Percentiles rank a stretch among this genome's conserved stretches.
Evolutionary conservation across 2,329 filamentous ascomycete species (phyloP).

Genomic region (Orbilia blumenaviensis): DNA sequence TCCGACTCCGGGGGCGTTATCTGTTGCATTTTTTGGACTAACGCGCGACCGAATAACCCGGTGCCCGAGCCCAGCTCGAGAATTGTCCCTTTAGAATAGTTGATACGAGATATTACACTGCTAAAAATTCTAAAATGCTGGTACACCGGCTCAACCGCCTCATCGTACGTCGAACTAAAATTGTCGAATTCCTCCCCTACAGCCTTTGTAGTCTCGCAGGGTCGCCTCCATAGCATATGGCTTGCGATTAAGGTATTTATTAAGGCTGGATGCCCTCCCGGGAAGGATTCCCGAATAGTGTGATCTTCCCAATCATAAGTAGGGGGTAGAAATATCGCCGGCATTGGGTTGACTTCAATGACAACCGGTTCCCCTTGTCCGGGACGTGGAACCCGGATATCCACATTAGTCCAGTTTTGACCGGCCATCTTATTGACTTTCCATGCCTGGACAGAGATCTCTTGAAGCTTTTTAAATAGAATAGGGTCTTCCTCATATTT

Average conservation of each 20-base stretch:
- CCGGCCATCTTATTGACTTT: neutral
- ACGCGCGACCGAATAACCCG: conserved; percentile 53
- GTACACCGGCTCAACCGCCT: neutral
- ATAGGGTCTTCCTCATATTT: conserved; percentile 48
- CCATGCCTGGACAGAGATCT: conserved; percentile 55
- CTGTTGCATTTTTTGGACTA: conserved; percentile 30
- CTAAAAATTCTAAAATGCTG: neutral
- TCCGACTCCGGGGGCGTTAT: conserved; percentile 11
- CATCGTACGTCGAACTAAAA: neutral
- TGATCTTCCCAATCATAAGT: conserved; percentile 50
- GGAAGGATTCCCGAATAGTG: conserved; percentile 49
- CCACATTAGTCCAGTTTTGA: conserved; percentile 1
- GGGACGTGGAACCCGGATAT: conserved; percentile 41
- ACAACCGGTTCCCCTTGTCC: neutral
- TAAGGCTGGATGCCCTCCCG: conserved; percentile 54
- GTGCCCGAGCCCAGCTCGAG: conserved; percentile 56
- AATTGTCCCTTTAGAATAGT: conserved; percentile 40
- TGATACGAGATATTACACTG: neutral
- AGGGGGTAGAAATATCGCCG: conserved; percentile 54
- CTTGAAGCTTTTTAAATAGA: conserved; percentile 55
- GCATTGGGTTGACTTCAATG: conserved; percentile 56
- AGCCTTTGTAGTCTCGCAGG: neutral
- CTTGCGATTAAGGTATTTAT: conserved; percentile 57
- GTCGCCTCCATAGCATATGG: conserved; percentile 49
- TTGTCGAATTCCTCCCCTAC: neutral